Percentiles rank a stretch among this genome's conserved stretches.
Conservation (phyloP, 2,329 filamentous ascomycete genomes). For the Cladophialophora exuberans region DNA sequence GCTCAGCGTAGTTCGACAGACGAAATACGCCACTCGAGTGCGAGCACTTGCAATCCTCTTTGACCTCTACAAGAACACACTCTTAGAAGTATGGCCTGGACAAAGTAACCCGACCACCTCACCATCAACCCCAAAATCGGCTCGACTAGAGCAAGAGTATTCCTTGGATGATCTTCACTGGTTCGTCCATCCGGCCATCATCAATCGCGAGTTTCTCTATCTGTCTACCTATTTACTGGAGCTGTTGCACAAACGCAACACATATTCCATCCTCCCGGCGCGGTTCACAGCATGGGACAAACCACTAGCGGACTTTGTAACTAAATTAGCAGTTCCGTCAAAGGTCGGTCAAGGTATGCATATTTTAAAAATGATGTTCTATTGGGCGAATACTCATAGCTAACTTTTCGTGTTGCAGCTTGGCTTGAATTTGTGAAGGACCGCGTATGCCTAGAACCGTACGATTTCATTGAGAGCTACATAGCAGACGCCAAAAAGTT, state of each 20-base stretch:
- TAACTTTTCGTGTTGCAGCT: too few relatives aligned
- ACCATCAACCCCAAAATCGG: neutral
- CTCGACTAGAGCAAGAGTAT: neutral
- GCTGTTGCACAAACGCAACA: neutral
- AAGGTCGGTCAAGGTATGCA: neutral
- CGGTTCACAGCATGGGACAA: neutral
- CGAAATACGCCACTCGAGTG: neutral
- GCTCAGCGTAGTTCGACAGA: neutral
- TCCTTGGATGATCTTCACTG: neutral
- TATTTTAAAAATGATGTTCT: neutral
- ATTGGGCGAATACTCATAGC: too few relatives aligned
- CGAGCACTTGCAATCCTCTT: neutral
- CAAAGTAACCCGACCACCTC: neutral
- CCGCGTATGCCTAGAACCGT: neutral
- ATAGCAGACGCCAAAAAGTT: neutral
- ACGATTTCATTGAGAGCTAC: neutral
- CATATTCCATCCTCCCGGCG: neutral
- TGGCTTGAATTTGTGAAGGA: neutral
- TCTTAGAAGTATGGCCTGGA: neutral
- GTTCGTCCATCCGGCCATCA: neutral
- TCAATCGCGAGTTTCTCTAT: neutral
- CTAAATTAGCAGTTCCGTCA: neutral
- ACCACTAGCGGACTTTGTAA: constrained; percentile 1
- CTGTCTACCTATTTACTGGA: neutral
- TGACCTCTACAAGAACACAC: constrained; percentile 1